These are phyloP conservation scores for Cucurbita moschata DNA, from an alignment of 306 rosid genomes.

Conservation along the genomic window DNA sequence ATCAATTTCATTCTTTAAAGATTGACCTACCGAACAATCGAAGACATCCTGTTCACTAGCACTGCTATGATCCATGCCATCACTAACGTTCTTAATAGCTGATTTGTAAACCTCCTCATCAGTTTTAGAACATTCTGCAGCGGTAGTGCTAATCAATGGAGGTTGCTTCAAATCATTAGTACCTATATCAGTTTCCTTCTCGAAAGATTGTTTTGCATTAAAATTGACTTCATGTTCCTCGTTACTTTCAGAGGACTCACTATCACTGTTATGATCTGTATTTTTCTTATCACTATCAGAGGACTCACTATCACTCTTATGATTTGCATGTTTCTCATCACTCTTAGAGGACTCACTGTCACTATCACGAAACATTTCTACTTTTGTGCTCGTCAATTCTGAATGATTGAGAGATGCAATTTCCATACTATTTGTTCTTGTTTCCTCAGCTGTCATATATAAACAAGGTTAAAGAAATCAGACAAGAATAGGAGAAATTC, in stretches of 20 bases:
- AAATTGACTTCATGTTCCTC: constrained; percentile 20
- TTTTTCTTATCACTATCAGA: constrained; percentile 14
- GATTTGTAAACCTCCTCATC: constrained; percentile 12
- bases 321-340: constrained; percentile 5
- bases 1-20: too few species aligned
- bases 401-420: constrained; percentile 11
- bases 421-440: constrained; percentile 18
- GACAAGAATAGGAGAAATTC: not conserved
- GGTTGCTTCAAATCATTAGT: constrained; percentile 20
- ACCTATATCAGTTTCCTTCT: constrained; percentile 18
- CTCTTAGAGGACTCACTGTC: constrained; percentile 8
- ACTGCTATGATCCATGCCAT: constrained; percentile 9
- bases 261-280: constrained; percentile 7
- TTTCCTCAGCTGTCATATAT: constrained; percentile 5
- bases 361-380: constrained; percentile 8
- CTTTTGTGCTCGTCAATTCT: constrained; percentile 9
- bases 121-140: constrained; percentile 12
- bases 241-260: constrained; percentile 6
- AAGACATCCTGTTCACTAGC: constrained; percentile 17
- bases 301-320: not conserved
- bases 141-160: not conserved
- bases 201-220: constrained; percentile 14
- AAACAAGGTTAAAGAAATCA: not conserved
- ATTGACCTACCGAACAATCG: not conserved
- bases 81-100: constrained; percentile 13